Evolutionary conservation across 345 rosid species (phyloP), one percentile per base, ranked within the genome.

Genomic region (Syzygium grande): DNA sequence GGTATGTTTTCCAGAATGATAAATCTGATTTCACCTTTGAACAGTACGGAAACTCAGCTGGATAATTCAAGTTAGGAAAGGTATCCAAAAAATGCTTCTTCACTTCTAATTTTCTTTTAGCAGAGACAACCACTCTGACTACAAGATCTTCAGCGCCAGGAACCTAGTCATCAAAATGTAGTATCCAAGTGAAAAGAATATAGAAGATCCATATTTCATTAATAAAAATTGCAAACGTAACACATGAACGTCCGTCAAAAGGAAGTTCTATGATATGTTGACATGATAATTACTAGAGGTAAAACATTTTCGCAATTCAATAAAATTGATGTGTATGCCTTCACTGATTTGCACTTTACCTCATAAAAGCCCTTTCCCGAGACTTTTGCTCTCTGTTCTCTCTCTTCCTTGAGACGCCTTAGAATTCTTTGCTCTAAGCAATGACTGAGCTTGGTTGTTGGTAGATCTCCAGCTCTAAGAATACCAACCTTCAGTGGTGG

Each of bases 81-180:
- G 96, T 95, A 89, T 96, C 99, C 94, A 96, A 95, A 89, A 96
- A 94, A 63, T 96, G 94, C 78, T 93, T 95, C 91, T 98, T 95
- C 89, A 98, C 99, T 90, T 96, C 98, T 90, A 98, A 89, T 92
- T 94, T 95, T 92, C 94, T 96, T 91, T 95, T 97, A 86, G 94
- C 95, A 17, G 98, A 96, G 86, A 95, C 95, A 93, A 96, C 99
- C 90, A 96, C 99, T 90, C 99, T 93, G 86, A 98, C 78, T 54
- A 93, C 98, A 91, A 98, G 98, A 84, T 97, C 89, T 92, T 98
- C 97, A 84, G 97, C 98, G 51, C 96, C 95, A 86, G 94, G 97
- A 91, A 98, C 93, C 99, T 98, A 91, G 89, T 86, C 87, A 88
- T 84, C 84, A 86, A 73, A 73, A 73, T 34, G 25, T 34, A 38